Evolutionary conservation across 176 grass and related monocot species (phyloP).

Genomic region (Aegilops speltoides): DNA sequence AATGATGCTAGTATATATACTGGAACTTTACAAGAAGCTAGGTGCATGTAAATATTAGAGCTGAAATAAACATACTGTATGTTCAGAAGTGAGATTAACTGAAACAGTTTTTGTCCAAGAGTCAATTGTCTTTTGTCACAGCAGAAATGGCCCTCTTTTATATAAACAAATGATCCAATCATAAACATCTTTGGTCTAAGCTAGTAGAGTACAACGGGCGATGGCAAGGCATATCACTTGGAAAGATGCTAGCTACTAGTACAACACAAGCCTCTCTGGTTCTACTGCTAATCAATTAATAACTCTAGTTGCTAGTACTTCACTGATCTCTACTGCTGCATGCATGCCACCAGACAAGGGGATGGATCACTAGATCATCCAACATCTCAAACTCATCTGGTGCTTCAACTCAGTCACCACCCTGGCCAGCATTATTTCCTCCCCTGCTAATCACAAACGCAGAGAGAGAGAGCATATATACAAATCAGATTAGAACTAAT

Average conservation of each 20-base stretch:
- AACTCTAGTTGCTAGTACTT: slow-evolving; percentile 18
- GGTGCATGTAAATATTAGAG: background rate
- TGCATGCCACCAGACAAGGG: slow-evolving; percentile 54
- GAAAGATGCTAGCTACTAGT: background rate
- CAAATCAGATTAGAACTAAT: background rate
- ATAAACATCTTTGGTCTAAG: background rate
- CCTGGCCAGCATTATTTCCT: slow-evolving; percentile 30
- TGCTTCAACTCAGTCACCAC: slow-evolving; percentile 17
- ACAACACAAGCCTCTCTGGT: slow-evolving; percentile 16
- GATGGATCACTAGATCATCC: slow-evolving; percentile 64
- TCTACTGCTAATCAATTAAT: slow-evolving; percentile 19
- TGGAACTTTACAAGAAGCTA: too few relatives aligned
- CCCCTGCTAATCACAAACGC: background rate
- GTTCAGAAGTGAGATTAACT: background rate
- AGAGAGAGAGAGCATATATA: background rate
- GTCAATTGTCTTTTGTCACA: background rate
- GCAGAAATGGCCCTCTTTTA: slow-evolving; percentile 10
- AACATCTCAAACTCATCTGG: slow-evolving; percentile 75
- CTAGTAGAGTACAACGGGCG: slow-evolving; percentile 37
- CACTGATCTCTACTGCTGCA: background rate
- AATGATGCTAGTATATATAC: too few relatives aligned
- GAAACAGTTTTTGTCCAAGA: slow-evolving; percentile 10
- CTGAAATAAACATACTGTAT: background rate
- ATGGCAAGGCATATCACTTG: slow-evolving; percentile 24
- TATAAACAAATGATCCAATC: slow-evolving; percentile 42